Evolutionary conservation across 306 rosid species (phyloP), one percentile per base, ranked within the genome.

Genomic region (Cucurbita ficifolia): DNA sequence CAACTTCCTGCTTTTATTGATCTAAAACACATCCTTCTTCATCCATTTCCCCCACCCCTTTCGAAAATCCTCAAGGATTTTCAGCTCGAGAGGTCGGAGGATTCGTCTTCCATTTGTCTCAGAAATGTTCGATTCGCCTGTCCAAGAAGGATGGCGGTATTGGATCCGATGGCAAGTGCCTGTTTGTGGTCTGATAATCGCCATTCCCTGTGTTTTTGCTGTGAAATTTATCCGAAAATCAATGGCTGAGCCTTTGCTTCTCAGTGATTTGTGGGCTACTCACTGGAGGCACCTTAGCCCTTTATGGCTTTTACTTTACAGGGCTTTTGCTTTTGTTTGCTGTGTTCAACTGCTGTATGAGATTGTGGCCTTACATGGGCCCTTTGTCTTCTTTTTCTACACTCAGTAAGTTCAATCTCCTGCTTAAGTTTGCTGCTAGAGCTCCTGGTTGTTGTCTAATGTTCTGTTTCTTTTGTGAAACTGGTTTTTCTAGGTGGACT

Each of bases 151-250:
- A 19, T 76, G 58, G 51, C 64, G n/a, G n/a, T 53, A 63, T 60
- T 76, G 79, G 79, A 29, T 76, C 12, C 52, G 74, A 76, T 76
- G 79, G 79, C 79, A 76, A 64, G 79, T 76, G 11, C 79, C 64
- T 3, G 67, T 76, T 36, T 63, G 79, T 42, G 79, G 64, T 50
- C 64, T 76, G 54, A 51, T 50, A 14, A 33, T 62, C 42, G 43
- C 19, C 51, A 11, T 63, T 40, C 79, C 79, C 0, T 49, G 40
- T 50, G 16, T 51, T 18, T 12, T 62, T 10, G 73, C 79, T 52
- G 0, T 64, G 3, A 38, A 53, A 36, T 76, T 76, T 24, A 76
- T 76, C 65, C 51, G 69, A 57, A 76, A 76, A 33, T 53, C 53
- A 51, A 51, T 63, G 70, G 17, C 52, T 3, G 50, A 76, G 55